Base-by-base conservation (phyloP, 257 asterid genomes). In the Eucommia ulmoides region DNA sequence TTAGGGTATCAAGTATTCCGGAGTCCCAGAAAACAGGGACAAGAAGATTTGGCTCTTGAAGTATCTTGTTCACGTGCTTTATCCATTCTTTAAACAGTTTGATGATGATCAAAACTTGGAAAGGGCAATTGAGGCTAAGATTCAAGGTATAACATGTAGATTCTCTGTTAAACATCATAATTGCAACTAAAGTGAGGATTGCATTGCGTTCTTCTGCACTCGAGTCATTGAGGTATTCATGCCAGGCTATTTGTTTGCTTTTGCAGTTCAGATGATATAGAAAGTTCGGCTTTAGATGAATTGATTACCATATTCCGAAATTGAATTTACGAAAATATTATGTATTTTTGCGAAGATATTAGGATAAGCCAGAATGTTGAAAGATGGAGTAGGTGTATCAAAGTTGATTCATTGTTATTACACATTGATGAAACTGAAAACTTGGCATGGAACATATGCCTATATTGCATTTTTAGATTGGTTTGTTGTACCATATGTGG, bases 61-160 rank as follows among this genome's bases (percentile, higher is more conserved):
- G 64, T 66, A 69, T 67, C 56, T 77, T 17, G 59, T 72, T 22
- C 4, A 53, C 25, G 62, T 44, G 24, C 74, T 80, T 46, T 23
- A 58, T 52, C 78, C 80, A 8, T 55, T 71, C 50, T 55, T 80
- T 41, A 20, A 60, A 26, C 55, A 72, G 41, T 64, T 80, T 49
- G 41, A 67, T 52, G 45, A n/a, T 19, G 74, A 69, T 7, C 85
- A 77, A 55, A 55, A 38, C 24, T 29, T 24, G 59, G 85, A 77
- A 63, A 76, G 54, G 50, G 76, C 69, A 20, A 50, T 26, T 10
- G 91, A 80, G 61, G 81, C 82, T 24, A 66, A 56, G 14, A 71
- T 60, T 59, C 66, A 45, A 49, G 91, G 91, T 80, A 76, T n/a
- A 6, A 35, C 44, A 10, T 35, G 44, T 18, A 35, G 11, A 35